Base-by-base conservation (phyloP, 2,329 filamentous ascomycete species). In the Fusarium scirpi region DNA sequence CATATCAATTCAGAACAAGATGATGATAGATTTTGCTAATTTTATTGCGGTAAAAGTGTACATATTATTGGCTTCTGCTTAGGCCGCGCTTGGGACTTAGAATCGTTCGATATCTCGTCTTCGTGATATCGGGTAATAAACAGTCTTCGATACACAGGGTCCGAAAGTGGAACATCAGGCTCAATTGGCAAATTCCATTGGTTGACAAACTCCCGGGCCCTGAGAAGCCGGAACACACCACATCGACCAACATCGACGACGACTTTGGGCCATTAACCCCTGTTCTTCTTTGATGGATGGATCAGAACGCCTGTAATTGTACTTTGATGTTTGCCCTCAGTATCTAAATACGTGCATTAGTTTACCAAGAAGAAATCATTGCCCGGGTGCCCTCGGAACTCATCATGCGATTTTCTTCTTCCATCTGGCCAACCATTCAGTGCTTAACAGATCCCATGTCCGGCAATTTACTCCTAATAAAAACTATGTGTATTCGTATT, bases 331-430 rank as follows among this genome's bases (percentile, higher is more conserved):
- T 9, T 18, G 20, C 27, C 6, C 18, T 20, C 22, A 16, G 25
- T 6, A 27, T 45, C 16, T 29, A 8, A 9, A 29, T n/a, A 47
- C 27, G 18, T 29, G 4, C 18, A 29, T 47, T 29, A 18, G 47
- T 16, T 46, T 34, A 20, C 9, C 53, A 29, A 30, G 24, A 56
- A 18, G 24, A 27, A 27, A 38, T 41, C 27, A n/a, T n/a, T 46
- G 27, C 20, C 24, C 64, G 63, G 73, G 65, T 60, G 65, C n/a
- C 46, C 48, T 73, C 73, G 73, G 70, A 69, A 54, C 65, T 29
- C 58, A 72, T 75, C 73, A 74, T 74, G 71, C 73, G 51, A 76
- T 65, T 74, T 40, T 68, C 53, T 34, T 46, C 47, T n/a, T 38
- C 65, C 71, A 71, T 74, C 53, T 67, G 55, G 52, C 65, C 60